Evolutionary conservation across 2,329 filamentous ascomycete species (phyloP), one percentile per base, ranked within the genome.

Genomic region (Fusarium sp.): DNA sequence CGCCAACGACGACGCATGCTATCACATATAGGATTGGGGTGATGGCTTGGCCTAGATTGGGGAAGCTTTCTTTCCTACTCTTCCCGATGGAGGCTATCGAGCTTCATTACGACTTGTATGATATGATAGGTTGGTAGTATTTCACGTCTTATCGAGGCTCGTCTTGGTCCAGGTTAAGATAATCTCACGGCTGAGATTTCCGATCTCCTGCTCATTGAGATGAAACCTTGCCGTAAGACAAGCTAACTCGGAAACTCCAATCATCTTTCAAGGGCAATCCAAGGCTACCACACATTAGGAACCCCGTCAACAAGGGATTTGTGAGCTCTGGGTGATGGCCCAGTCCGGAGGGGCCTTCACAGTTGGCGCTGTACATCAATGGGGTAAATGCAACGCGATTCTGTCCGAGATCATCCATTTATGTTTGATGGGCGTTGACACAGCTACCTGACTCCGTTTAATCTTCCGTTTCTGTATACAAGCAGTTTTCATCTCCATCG

Each of bases 151-250:
- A 26, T 30, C 33, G 14, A 23, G 7, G 6, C 27, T 35, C 3
- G 0, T 17, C 5, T 9, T 14, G 3, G 12, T 7, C 6, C 3
- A 32, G 7, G 1, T 7, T 18, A 64, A 64, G 61, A 64, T 17
- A 64, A 64, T 64, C 3, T 14, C 11, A 17, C 61, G 61, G 61
- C 6, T 37, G 14, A 11, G 7, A 9, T 2, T 57, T 20, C 35
- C 15, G 41, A 32, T 1, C 1, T n/a, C 10, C 3, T 23, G 2
- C 15, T 53, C 14, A 10, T 13, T 6, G 23, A 27, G 6, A 7
- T 7, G 7, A 7, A 4, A 11, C 1, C 7, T 8, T 5, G 2
- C 15, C 3, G 6, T 20, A 48, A 14, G 1, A 3, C 6, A 33
- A n/a, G 17, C 4, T 3, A 17, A n/a, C 18, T 9, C 15, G 17